Evolutionary conservation across 2,329 filamentous ascomycete genomes (phyloP).

Genomic region (Anisogramma anomala): DNA sequence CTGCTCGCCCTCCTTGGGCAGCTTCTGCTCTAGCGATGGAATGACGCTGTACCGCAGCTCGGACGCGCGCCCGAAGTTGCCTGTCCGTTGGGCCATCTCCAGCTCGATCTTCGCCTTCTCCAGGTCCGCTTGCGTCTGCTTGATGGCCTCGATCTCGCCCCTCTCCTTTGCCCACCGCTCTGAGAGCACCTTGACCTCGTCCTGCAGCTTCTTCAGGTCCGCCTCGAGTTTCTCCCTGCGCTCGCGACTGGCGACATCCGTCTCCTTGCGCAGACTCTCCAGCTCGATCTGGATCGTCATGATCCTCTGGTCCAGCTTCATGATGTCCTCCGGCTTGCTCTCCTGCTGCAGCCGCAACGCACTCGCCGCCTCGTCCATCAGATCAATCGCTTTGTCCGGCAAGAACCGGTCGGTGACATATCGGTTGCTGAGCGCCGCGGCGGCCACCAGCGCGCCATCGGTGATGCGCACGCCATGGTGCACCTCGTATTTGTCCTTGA

Average conservation of each 20-base stretch:
- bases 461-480: constrained; percentile 95
- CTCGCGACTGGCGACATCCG: constrained; percentile 78
- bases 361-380: constrained; percentile 91
- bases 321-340: constrained; percentile 90
- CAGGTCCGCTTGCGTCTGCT: constrained; percentile 76
- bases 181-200: constrained; percentile 62
- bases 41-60: constrained; percentile 85
- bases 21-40: constrained; percentile 63
- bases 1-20: constrained; percentile 60
- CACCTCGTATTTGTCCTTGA: constrained; percentile 96
- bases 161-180: constrained; percentile 86
- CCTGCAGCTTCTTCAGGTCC: constrained; percentile 63
- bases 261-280: constrained; percentile 88
- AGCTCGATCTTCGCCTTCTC: constrained; percentile 77
- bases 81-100: constrained; percentile 75
- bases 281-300: constrained; percentile 97
- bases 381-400: constrained; percentile 92
- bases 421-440: constrained; percentile 82
- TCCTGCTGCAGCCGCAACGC: constrained; percentile 87
- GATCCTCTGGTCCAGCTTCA: constrained; percentile 83
- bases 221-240: constrained; percentile 74
- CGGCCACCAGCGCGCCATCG: constrained; percentile 81
- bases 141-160: constrained; percentile 73
- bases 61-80: constrained; percentile 81
- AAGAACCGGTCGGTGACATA: constrained; percentile 95